Percentiles rank a stretch among this genome's conserved stretches.
Conservation (phyloP, 495 filamentous ascomycete genomes). For the Sordaria brevicollis region DNA sequence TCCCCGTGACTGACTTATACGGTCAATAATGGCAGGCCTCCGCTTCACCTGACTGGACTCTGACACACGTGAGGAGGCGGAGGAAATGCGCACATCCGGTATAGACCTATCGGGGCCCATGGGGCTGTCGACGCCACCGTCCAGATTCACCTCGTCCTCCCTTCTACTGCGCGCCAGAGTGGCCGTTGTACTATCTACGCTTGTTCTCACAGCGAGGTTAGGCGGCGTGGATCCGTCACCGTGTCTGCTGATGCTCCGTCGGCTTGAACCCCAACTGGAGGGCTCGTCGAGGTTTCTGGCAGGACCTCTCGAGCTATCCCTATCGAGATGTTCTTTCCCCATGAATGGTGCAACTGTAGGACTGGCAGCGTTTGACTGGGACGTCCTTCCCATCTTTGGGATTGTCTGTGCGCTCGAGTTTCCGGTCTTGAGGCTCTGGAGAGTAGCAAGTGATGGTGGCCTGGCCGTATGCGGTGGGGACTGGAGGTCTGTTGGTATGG, state of each 20-base stretch:
- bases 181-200: constrained; percentile 24
- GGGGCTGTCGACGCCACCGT: constrained; percentile 30
- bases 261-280: constrained; percentile 12
- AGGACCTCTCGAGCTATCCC: constrained; percentile 30
- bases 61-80: constrained; percentile 11
- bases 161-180: constrained; percentile 23
- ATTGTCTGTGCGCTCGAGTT: constrained; percentile 36
- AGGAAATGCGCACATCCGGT: constrained; percentile 20
- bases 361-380: constrained; percentile 8
- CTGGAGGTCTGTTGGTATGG: constrained; percentile 25
- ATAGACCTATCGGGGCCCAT: constrained; percentile 30
- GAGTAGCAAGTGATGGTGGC: constrained; percentile 43
- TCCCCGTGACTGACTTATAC: constrained; percentile 43
- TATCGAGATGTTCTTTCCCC: constrained; percentile 40
- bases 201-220: constrained; percentile 20
- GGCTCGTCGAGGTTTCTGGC: constrained; percentile 30
- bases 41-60: constrained; percentile 18
- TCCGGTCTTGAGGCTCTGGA: constrained; percentile 43
- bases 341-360: constrained; percentile 43
- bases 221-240: constrained; percentile 18
- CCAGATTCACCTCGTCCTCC: constrained; percentile 30
- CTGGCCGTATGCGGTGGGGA: constrained; percentile 40
- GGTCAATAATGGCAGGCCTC: constrained; percentile 38
- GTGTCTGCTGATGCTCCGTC: constrained; percentile 27
- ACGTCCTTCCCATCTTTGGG: constrained; percentile 36